Evolutionary conservation across 768 basidiomycete genomes (phyloP).

Genomic region (Phlebiopsis flavidoalba): DNA sequence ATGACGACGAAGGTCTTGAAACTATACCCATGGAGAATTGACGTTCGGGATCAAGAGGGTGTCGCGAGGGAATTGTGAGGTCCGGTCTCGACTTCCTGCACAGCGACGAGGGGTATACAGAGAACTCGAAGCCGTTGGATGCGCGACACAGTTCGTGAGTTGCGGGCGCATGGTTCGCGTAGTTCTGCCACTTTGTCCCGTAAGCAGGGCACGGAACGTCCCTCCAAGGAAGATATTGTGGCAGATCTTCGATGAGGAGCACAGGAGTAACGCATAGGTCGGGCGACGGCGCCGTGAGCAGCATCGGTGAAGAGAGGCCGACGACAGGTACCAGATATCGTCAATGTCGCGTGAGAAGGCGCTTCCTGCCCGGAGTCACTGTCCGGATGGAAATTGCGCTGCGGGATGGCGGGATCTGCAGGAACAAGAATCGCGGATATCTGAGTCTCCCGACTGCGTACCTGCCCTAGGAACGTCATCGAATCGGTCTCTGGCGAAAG

Average conservation of each 20-base stretch:
- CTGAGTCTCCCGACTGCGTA: slow-evolving; percentile 30
- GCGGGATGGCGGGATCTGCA: slow-evolving; percentile 25
- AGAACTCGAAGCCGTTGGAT: slow-evolving; percentile 3
- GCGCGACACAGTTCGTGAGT: background rate
- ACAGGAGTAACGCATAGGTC: slow-evolving; percentile 11
- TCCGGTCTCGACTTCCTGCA: background rate
- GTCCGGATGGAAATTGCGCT: slow-evolving; percentile 11
- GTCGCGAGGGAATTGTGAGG: slow-evolving; percentile 6
- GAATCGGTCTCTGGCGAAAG: slow-evolving; percentile 22
- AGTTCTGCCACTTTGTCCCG: background rate
- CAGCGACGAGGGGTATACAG: background rate
- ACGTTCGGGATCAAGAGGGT: slow-evolving; percentile 23
- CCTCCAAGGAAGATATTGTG: slow-evolving; percentile 24
- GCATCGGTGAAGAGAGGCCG: slow-evolving; percentile 39
- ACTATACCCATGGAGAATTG: slow-evolving; percentile 11
- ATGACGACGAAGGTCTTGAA: slow-evolving; percentile 18
- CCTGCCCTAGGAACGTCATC: slow-evolving; percentile 31
- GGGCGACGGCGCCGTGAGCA: slow-evolving; percentile 34
- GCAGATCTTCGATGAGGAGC: background rate
- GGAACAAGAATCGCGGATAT: slow-evolving; percentile 36
- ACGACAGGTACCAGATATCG: slow-evolving; percentile 39
- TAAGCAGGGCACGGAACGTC: slow-evolving; percentile 34
- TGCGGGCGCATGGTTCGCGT: background rate
- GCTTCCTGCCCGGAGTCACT: background rate
- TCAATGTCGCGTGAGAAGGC: slow-evolving; percentile 16